These are phyloP conservation scores for Macrotyloma uniflorum DNA, from an alignment of 306 rosid species.

Conservation along the genomic window DNA sequence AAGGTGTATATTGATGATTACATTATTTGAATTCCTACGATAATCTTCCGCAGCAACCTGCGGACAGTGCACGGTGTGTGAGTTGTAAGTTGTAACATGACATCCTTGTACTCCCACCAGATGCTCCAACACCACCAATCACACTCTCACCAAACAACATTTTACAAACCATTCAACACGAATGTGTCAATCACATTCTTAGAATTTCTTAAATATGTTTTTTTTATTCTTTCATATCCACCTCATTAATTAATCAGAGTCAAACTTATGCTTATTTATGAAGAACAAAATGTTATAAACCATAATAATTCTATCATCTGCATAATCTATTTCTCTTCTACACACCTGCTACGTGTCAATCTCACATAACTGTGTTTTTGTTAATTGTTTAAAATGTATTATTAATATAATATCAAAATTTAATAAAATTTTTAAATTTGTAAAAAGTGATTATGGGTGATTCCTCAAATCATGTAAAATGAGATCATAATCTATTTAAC, in stretches of 20 bases:
- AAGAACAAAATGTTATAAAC: background rate
- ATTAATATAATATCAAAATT: too few relatives aligned
- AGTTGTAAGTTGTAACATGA: background rate
- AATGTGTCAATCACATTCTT: background rate
- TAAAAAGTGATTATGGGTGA: too few relatives aligned
- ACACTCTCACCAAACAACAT: background rate
- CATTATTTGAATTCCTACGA: background rate
- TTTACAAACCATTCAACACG: background rate
- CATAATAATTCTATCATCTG: background rate
- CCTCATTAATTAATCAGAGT: background rate
- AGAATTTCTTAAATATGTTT: background rate
- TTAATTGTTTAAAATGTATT: too few relatives aligned
- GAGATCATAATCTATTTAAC: too few relatives aligned
- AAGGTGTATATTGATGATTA: background rate
- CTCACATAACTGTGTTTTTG: too few relatives aligned
- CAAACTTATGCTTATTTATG: background rate
- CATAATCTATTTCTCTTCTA: too few relatives aligned
- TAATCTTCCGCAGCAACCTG: background rate
- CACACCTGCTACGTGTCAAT: too few relatives aligned
- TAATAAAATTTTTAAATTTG: too few relatives aligned
- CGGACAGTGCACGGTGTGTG: background rate
- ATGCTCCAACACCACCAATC: background rate
- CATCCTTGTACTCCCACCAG: background rate
- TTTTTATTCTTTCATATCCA: background rate
- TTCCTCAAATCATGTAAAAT: too few relatives aligned